Conservation (phyloP, 331 rosid species). For the Pyrus hybrid region DNA sequence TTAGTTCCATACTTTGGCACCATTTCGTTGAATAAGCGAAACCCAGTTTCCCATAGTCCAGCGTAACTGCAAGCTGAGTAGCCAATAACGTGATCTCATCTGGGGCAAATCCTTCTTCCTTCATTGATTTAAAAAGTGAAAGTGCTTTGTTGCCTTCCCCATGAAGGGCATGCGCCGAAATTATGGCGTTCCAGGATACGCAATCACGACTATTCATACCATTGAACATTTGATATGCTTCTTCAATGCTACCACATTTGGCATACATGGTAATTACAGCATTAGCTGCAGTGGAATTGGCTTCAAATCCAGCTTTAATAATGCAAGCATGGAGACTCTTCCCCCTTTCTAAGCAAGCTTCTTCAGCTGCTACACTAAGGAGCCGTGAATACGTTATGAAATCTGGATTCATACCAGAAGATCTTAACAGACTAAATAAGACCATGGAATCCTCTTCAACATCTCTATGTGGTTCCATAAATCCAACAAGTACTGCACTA, state of each 20-base stretch:
- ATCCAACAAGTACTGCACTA: constrained; percentile 45
- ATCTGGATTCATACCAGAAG: constrained; percentile 23
- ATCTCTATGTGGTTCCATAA: constrained; percentile 19
- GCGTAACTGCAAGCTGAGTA: constrained; percentile 39
- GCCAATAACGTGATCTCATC: constrained; percentile 38
- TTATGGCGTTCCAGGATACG: constrained; percentile 42
- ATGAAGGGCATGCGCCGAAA: constrained; percentile 37
- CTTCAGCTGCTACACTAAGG: constrained; percentile 33
- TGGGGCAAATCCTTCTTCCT: constrained; percentile 33
- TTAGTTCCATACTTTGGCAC: constrained; percentile 26
- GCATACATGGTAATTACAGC: constrained; percentile 43
- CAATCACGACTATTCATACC: constrained; percentile 11
- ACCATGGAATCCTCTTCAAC: constrained; percentile 24
- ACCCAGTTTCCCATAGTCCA: constrained; percentile 33
- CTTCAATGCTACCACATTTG: constrained; percentile 39
- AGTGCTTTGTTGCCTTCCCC: constrained; percentile 28
- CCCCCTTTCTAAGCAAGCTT: constrained; percentile 37
- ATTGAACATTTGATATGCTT: constrained; percentile 30
- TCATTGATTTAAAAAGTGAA: constrained; percentile 31
- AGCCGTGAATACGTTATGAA: constrained; percentile 31
- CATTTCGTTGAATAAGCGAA: constrained; percentile 34
- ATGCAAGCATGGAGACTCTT: constrained; percentile 38
- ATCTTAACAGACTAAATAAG: constrained; percentile 32
- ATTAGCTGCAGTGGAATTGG: constrained; percentile 27
- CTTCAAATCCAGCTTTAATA: constrained; percentile 31